Evolutionary conservation across 441 rosid genomes (phyloP).

Genomic region (Adansonia madagascariensis): DNA sequence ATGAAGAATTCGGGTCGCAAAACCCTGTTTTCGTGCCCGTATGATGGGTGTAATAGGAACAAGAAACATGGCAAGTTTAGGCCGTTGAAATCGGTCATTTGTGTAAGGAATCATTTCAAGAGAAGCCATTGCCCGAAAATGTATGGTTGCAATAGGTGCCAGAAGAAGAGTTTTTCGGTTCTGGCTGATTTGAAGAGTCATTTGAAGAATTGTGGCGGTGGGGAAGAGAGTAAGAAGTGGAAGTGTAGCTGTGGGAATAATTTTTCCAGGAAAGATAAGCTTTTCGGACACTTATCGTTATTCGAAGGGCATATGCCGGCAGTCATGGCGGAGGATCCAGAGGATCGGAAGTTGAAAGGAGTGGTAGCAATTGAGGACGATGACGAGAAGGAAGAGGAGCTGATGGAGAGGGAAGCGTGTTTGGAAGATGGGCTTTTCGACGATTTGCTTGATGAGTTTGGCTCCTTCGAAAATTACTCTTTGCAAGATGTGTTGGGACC

Average conservation of each 20-base stretch:
- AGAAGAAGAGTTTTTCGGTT: conserved; percentile 63
- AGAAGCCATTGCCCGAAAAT: conserved; percentile 78
- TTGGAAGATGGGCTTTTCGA: conserved; percentile 44
- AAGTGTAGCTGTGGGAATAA: conserved; percentile 65
- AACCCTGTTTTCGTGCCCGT: conserved; percentile 63
- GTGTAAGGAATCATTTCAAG: conserved; percentile 70
- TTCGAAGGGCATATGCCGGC: conserved; percentile 82
- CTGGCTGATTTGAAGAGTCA: conserved; percentile 64
- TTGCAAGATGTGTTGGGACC: conserved; percentile 47
- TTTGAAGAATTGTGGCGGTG: conserved; percentile 66
- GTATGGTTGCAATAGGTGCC: conserved; percentile 56
- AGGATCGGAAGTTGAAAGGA: conserved; percentile 21
- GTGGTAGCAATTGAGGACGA: conserved; percentile 3
- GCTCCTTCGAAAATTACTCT: conserved; percentile 39
- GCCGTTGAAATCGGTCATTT: conserved; percentile 58
- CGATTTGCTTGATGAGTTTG: conserved; percentile 55
- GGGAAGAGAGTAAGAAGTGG: conserved; percentile 44
- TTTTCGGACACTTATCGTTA: conserved; percentile 67
- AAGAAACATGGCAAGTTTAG: conserved; percentile 55
- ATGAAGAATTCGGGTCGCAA: conserved; percentile 15
- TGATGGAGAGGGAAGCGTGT: conserved; percentile 27
- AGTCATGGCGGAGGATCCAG: conserved; percentile 27
- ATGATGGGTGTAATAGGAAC: conserved; percentile 60
- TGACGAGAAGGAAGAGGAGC: conserved; percentile 17
- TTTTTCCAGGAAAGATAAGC: conserved; percentile 69